These are phyloP conservation scores for Tulasnella sp. DNA, from an alignment of 768 basidiomycete species.

Conservation along the genomic window DNA sequence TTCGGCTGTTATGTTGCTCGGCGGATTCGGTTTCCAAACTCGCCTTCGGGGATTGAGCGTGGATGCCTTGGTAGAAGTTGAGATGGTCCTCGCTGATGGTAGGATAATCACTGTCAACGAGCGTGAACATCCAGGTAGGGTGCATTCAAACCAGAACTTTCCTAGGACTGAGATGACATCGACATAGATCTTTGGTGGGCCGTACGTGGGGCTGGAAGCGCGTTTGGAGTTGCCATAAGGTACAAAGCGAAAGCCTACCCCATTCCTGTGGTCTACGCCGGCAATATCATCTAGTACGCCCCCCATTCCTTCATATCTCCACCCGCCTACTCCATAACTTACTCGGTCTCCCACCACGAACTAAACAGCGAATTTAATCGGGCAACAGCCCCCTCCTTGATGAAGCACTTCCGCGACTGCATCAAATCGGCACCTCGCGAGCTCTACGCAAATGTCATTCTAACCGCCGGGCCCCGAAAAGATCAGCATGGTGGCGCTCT, in stretches of 20 bases:
- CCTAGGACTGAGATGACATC: not conserved
- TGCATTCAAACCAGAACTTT: conserved; percentile 14
- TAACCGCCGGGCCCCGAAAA: conserved; percentile 79
- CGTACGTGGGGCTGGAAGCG: conserved; percentile 78
- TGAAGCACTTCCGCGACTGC: conserved; percentile 92
- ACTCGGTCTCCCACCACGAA: not conserved
- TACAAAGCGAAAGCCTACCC: conserved; percentile 89
- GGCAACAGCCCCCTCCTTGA: conserved; percentile 82
- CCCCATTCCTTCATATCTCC: conserved; percentile 34
- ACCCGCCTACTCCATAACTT: conserved; percentile 21
- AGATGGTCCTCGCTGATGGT: conserved; percentile 90
- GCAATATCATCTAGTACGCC: conserved; percentile 87
- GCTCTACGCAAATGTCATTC: conserved; percentile 85
- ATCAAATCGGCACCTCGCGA: conserved; percentile 86
- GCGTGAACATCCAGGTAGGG: conserved; percentile 66
- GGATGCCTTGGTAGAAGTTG: conserved; percentile 88
- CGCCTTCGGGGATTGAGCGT: conserved; percentile 83
- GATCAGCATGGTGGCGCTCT: conserved; percentile 72
- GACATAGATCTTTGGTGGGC: conserved; percentile 83
- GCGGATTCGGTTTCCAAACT: conserved; percentile 88
- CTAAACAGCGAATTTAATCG: conserved; percentile 77
- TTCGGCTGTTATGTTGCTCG: conserved; percentile 49
- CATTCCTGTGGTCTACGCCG: conserved; percentile 88
- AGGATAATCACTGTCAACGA: conserved; percentile 78
- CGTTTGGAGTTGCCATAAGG: conserved; percentile 83